phyloP scores from a whole-genome alignment of 2,329 filamentous ascomycete genomes.

The Cordyceps tenuipes region DNA sequence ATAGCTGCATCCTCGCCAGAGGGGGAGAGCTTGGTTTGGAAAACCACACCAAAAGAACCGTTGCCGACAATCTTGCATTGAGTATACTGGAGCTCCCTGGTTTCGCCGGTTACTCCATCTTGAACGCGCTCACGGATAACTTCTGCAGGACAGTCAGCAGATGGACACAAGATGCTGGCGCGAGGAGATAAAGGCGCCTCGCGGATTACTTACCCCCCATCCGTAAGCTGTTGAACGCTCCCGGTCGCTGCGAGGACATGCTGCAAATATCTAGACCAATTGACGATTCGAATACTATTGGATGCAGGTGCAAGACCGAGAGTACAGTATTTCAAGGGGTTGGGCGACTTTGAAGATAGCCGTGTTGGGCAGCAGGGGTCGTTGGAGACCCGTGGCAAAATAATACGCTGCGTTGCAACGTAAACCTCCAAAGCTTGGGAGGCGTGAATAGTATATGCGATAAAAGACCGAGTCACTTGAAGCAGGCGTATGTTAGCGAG shows the following conservation, averaged over 20 bases:
- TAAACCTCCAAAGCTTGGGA: conserved; percentile 1
- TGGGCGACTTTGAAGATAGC: conserved; percentile 22
- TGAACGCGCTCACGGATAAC: conserved; percentile 98
- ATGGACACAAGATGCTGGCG: not conserved
- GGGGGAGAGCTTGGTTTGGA: conserved; percentile 97
- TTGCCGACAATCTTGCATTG: conserved; percentile 99
- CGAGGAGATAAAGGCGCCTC: not conserved
- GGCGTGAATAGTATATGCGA: not conserved
- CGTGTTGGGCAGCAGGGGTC: conserved; percentile 28
- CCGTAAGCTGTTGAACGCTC: conserved; percentile 77
- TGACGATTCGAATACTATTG: conserved; percentile 8
- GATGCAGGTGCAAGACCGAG: conserved; percentile 2
- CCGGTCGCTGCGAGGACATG: conserved; percentile 89
- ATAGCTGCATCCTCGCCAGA: conserved; percentile 97
- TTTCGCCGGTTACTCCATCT: conserved; percentile 94
- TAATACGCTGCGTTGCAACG: conserved; percentile 3
- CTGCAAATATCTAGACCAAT: conserved; percentile 15
- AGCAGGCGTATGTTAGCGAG: not conserved
- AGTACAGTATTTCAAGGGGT: conserved; percentile 20
- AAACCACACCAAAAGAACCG: conserved; percentile 96
- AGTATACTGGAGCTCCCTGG: conserved; percentile 93
- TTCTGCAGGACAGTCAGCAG: conserved; percentile 49
- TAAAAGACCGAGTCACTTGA: not conserved
- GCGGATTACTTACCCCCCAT: conserved; percentile 73
- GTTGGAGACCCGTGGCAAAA: conserved; percentile 2